A percentile compares a stretch with the other conserved stretches of the same genome.
Conservation (phyloP, 106 monocot species). For the Narthecium ossifragum region DNA sequence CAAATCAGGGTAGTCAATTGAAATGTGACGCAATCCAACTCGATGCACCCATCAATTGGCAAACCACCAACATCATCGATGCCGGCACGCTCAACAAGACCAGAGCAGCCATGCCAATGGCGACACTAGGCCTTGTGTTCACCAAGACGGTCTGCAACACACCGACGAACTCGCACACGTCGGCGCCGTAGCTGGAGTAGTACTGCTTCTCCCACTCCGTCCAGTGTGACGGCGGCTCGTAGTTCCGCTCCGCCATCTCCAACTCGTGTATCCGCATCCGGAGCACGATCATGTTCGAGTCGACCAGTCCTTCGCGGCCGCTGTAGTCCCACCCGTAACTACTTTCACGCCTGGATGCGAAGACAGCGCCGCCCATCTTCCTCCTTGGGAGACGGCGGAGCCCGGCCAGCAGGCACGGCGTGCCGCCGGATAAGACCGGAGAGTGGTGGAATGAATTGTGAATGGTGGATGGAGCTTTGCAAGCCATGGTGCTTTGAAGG, state of each 20-base stretch:
- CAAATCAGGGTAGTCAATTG: not conserved
- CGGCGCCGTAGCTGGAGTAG: not conserved
- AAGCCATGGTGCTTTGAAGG: not conserved
- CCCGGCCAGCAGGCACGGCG: not conserved
- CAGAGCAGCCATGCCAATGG: not conserved
- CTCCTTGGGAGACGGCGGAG: not conserved
- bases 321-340: not conserved
- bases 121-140: slow-evolving; percentile 7
- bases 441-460: no score
- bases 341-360: not conserved
- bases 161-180: not conserved
- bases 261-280: slow-evolving; percentile 6
- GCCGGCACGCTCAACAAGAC: not conserved
- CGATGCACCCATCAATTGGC: not conserved
- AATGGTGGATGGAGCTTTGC: no score
- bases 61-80: not conserved
- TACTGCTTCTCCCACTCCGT: slow-evolving; percentile 19
- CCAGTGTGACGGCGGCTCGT: slow-evolving; percentile 8
- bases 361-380: not conserved
- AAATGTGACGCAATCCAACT: no score
- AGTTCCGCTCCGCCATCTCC: slow-evolving; percentile 5
- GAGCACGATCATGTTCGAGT: slow-evolving; percentile 8
- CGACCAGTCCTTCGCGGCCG: not conserved
- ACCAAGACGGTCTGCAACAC: slow-evolving; percentile 2
- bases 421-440: no score